These are phyloP conservation scores for Parmelia sp. DNA, from an alignment of 495 filamentous ascomycete genomes.

Conservation along the genomic window DNA sequence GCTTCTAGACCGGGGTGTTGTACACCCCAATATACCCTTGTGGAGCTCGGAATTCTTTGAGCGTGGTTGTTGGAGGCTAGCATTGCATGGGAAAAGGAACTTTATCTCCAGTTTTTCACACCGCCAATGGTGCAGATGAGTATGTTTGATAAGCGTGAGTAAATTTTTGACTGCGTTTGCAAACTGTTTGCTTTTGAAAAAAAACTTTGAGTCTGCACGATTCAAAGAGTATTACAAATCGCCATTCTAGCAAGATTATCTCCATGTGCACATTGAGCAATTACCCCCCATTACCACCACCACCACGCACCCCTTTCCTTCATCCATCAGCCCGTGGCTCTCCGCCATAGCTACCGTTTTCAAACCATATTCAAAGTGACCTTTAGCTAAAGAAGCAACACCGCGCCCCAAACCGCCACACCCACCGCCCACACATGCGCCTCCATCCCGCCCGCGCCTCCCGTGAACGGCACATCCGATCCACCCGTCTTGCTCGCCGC, in stretches of 20 bases:
- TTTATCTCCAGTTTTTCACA: not conserved
- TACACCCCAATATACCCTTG: constrained; percentile 15
- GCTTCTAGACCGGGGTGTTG: constrained; percentile 8
- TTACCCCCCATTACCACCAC: not conserved
- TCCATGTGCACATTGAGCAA: not conserved
- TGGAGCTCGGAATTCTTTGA: constrained; percentile 1
- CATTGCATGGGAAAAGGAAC: not conserved
- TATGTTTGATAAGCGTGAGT: not conserved
- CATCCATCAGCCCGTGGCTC: too few species aligned
- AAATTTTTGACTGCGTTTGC: not conserved
- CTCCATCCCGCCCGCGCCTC: not conserved
- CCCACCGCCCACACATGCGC: not conserved
- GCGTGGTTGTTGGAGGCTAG: constrained; percentile 9
- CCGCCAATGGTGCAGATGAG: not conserved
- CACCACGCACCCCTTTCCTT: not conserved
- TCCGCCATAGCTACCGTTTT: not conserved
- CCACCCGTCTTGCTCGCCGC: not conserved
- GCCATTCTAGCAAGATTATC: not conserved
- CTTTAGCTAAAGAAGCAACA: not conserved
- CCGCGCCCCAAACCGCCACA: not conserved
- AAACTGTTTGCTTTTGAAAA: not conserved
- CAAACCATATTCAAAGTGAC: not conserved
- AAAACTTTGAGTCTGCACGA: not conserved
- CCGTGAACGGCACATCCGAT: not conserved
- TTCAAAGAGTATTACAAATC: not conserved